Base-by-base conservation (phyloP, 176 grass and related monocot species). In the Phoenix dactylifera region DNA sequence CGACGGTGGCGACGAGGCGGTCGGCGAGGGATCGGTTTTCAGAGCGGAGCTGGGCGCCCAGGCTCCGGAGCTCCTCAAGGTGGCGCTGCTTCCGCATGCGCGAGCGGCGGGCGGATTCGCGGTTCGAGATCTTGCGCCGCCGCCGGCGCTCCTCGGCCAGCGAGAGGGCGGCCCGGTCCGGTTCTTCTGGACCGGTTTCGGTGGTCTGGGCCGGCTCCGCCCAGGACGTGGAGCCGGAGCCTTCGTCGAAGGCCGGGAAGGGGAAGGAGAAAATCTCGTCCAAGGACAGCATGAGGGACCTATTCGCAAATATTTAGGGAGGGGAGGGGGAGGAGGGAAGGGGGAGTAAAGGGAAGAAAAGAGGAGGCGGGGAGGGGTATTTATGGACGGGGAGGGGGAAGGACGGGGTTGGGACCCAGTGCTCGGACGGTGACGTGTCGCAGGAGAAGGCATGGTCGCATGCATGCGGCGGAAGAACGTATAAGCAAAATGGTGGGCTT, bases 21-120 rank as follows among this genome's bases (percentile, higher is more conserved):
- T 50, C 72, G 28, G 50, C 59, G 51, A 78, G 59, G 44, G 49
- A 49, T 5, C 22, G 16, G 0, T 74, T 52, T 66, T 76, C 23
- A 0, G 54, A 69, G 0, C 65, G 26, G 49, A 89, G 82, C 5
- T 9, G 28, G 22, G 44, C 70, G 1, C 4, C 61, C 14, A 73
- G 1, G 63, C 26, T 26, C 65, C 60, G 22, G 4, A 85, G 60
- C 20, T 85, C 74, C 58, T 82, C 86, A 24, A 60, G 44, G 1
- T 58, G 59, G 53, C 55, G 59, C 62, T 49, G 74, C 50, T 74
- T 59, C 22, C 86, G 74, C 48, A 68, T 79, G 0, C 86, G 74
- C 9, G 86, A 84, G 68, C 77, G 53, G n/a, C 69, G 66, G 55
- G 86, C 86, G 4, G 86, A 85, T 66, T 89, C 86, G 7, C 82